These are phyloP conservation scores for Lecanicillium sp. DNA, from an alignment of 2,329 filamentous ascomycete species.

Conservation along the genomic window DNA sequence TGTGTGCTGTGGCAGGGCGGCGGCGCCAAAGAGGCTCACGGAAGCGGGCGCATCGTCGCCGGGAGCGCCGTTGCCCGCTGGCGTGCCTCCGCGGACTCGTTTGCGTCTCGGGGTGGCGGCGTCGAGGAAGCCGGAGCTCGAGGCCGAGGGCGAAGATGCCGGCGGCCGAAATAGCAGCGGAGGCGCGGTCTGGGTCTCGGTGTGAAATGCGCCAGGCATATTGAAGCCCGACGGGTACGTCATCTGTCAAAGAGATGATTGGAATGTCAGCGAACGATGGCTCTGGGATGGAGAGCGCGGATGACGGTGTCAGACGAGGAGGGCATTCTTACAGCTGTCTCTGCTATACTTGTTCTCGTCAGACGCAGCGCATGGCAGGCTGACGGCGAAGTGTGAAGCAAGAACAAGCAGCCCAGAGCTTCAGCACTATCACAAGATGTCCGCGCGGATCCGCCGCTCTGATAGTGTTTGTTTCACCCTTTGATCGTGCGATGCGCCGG, in stretches of 20 bases:
- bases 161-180: conserved; percentile 44
- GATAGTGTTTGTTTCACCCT: no score
- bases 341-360: no score
- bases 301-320: no score
- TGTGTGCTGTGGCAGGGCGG: conserved; percentile 17
- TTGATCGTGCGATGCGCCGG: no score
- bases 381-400: background rate
- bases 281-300: no score
- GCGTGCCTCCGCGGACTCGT: conserved; percentile 27
- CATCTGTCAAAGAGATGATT: conserved; percentile 17
- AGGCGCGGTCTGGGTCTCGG: conserved; percentile 21
- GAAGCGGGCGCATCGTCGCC: background rate
- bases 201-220: conserved; percentile 28
- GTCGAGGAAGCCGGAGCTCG: conserved; percentile 33
- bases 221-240: conserved; percentile 27
- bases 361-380: background rate
- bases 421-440: no score
- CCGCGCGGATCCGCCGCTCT: no score
- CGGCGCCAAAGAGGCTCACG: conserved; percentile 17
- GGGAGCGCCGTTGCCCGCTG: conserved; percentile 12
- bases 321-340: conserved; percentile 1
- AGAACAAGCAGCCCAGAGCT: no score
- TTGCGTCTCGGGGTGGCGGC: conserved; percentile 39
- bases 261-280: conserved; percentile 1
- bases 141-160: conserved; percentile 31